Evolutionary conservation across 306 rosid species (phyloP).

Genomic region (Elaeagnus macrophylla): DNA sequence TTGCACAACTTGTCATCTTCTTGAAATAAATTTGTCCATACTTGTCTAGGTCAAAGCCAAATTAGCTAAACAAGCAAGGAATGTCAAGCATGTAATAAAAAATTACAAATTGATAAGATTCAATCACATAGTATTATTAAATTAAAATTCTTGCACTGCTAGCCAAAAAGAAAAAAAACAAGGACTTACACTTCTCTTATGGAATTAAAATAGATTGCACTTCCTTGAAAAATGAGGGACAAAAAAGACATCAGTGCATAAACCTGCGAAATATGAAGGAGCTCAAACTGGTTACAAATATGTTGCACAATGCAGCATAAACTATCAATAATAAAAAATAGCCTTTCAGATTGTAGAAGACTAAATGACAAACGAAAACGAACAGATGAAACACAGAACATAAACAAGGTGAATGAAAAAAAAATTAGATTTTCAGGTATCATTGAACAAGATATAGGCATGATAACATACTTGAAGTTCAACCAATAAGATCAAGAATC

Average conservation of each 20-base stretch:
- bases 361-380: not conserved
- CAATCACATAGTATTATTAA: slow-evolving; percentile 6
- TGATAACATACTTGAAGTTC: too few relatives aligned
- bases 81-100: slow-evolving; percentile 9
- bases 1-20: not conserved
- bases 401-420: not conserved
- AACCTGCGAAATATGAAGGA: slow-evolving; percentile 43
- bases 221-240: slow-evolving; percentile 63
- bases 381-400: not conserved
- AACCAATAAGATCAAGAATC: too few relatives aligned
- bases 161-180: not conserved
- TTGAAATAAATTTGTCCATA: not conserved
- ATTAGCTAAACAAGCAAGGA: not conserved
- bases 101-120: not conserved
- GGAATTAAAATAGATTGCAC: slow-evolving; percentile 83
- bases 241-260: slow-evolving; percentile 90
- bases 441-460: too few relatives aligned
- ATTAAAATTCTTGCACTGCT: not conserved
- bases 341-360: slow-evolving; percentile 2
- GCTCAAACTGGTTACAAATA: slow-evolving; percentile 6
- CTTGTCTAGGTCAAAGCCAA: slow-evolving; percentile 8
- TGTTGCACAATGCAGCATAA: slow-evolving; percentile 1
- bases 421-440: not conserved
- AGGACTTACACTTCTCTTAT: slow-evolving; percentile 88
- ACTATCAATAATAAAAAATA: slow-evolving; percentile 7